Percentiles rank a stretch among this genome's conserved stretches.
Evolutionary conservation across 2,329 filamentous ascomycete genomes (phyloP).

Genomic region (Microascus cirrosus): DNA sequence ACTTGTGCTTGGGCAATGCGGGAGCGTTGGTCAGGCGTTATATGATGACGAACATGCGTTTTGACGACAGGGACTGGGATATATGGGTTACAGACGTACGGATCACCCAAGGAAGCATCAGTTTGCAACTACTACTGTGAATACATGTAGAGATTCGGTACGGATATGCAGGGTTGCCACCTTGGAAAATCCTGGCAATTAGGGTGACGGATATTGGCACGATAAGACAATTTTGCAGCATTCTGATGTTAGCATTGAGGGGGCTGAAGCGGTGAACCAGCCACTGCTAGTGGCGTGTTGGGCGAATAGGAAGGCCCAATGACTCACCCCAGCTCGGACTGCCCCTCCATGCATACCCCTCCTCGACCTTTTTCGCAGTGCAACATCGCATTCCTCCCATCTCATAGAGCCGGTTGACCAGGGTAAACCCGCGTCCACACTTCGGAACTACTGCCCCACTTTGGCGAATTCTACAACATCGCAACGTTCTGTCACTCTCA

Average conservation of each 20-base stretch:
- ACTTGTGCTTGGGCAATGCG: background rate
- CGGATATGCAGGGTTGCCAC: background rate
- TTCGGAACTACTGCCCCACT: background rate
- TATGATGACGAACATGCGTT: background rate
- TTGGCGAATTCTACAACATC: background rate
- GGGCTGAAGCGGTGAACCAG: background rate
- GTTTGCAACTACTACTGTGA: background rate
- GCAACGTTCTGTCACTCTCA: background rate
- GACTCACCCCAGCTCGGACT: background rate
- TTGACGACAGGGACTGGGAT: background rate
- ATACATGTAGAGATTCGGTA: background rate
- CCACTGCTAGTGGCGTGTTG: background rate
- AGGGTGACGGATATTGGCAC: background rate
- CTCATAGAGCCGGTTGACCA: background rate
- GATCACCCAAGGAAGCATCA: background rate
- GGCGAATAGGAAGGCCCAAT: background rate
- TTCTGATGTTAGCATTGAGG: background rate
- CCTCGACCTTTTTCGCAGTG: background rate
- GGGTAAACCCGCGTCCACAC: background rate
- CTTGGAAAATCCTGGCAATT: background rate
- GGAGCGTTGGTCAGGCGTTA: background rate
- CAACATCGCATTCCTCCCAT: background rate
- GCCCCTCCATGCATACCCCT: background rate
- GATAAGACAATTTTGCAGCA: background rate
- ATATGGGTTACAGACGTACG: background rate